Percentiles rank a stretch among this genome's conserved stretches.
These are phyloP conservation scores for Corchorus capsularis DNA, from an alignment of 345 rosid genomes.

Conservation along the genomic window DNA sequence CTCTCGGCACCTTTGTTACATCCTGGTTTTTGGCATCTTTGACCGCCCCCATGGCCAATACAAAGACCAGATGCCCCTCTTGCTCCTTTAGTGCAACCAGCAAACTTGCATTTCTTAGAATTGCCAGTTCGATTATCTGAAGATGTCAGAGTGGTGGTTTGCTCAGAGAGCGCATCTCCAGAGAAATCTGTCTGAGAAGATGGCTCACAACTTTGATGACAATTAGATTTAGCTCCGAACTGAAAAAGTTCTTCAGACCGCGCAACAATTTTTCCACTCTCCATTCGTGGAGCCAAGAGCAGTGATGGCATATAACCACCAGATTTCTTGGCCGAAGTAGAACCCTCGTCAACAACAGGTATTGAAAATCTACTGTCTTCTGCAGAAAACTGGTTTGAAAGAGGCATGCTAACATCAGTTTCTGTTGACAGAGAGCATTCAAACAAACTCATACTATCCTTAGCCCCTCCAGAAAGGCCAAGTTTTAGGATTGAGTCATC, in stretches of 20 bases:
- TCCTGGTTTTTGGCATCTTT: constrained; percentile 82
- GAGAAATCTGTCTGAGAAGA: constrained; percentile 61
- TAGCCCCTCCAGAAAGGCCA: constrained; percentile 66
- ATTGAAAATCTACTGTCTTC: constrained; percentile 38
- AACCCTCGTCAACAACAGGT: constrained; percentile 85
- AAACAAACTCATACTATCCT: constrained; percentile 41
- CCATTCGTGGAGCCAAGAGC: constrained; percentile 66
- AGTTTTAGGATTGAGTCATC: constrained; percentile 69
- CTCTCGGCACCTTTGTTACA: constrained; percentile 95
- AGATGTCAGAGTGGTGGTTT: constrained; percentile 51
- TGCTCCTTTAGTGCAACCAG: constrained; percentile 86
- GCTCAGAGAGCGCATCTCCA: constrained; percentile 52
- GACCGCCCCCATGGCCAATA: constrained; percentile 97
- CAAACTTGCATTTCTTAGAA: constrained; percentile 70
- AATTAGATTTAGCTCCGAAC: constrained; percentile 38
- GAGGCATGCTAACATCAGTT: constrained; percentile 32
- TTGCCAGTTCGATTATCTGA: constrained; percentile 49
- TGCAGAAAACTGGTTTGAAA: constrained; percentile 31
- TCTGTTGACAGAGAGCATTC: constrained; percentile 54
- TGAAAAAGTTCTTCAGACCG: constrained; percentile 48
- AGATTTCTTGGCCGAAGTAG: constrained; percentile 88
- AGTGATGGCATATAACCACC: constrained; percentile 93
- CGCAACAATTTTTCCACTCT: constrained; percentile 32
- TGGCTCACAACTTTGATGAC: constrained; percentile 50
- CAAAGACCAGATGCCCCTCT: constrained; percentile 92